Conservation (phyloP, 1,139 yeast genomes). For the Kodamaea sp. region DNA sequence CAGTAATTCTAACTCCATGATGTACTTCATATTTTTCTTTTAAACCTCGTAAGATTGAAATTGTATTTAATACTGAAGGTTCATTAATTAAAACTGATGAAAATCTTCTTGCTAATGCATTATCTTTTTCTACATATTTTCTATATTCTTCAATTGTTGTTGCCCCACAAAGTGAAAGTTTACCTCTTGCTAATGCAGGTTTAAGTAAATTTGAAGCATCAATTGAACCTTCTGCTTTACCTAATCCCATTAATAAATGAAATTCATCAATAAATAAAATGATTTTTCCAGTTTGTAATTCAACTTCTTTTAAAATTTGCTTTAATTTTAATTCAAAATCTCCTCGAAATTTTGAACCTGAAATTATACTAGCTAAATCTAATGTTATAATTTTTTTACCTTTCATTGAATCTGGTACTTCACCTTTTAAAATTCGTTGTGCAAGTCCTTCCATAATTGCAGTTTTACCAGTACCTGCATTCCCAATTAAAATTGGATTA, state of each 20-base stretch:
- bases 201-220: constrained; percentile 92
- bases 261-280: constrained; percentile 90
- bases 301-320: constrained; percentile 79
- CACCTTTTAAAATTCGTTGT: constrained; percentile 83
- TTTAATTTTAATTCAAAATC: constrained; percentile 92
- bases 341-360: constrained; percentile 94
- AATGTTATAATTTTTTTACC: constrained; percentile 77
- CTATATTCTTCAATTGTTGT: constrained; percentile 87
- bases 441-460: constrained; percentile 96
- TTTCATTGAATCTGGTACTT: constrained; percentile 92
- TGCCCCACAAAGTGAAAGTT: constrained; percentile 92
- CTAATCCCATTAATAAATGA: constrained; percentile 86
- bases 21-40: constrained; percentile 95
- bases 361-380: constrained; percentile 84
- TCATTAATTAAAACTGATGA: constrained; percentile 85
- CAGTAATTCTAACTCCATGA: constrained; percentile 96
- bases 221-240: constrained; percentile 92
- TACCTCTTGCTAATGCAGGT: constrained; percentile 93
- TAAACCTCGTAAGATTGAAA: constrained; percentile 86
- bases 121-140: constrained; percentile 87
- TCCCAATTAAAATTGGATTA: constrained; percentile 90
- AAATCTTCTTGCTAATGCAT: constrained; percentile 87
- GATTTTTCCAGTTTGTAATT: constrained; percentile 71
- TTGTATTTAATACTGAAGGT: constrained; percentile 90
- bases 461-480: constrained; percentile 97